Conservation (phyloP, 805 yeast genomes). For the Lachancea cidri region DNA sequence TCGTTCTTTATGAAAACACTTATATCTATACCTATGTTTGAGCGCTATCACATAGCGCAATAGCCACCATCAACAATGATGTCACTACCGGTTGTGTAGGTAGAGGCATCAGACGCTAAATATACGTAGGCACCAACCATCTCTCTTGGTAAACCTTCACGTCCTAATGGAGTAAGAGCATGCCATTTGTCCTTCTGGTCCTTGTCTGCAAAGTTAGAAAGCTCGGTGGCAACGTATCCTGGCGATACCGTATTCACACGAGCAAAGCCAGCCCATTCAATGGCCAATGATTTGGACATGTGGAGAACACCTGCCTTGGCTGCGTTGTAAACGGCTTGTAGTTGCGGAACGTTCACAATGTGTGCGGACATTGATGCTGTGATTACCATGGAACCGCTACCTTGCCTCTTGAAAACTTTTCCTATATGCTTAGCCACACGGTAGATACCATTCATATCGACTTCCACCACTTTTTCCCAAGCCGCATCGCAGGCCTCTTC, state of each 20-base stretch:
- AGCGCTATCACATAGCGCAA: conserved; percentile 7
- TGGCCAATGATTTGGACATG: conserved; percentile 69
- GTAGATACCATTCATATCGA: conserved; percentile 76
- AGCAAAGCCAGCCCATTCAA: conserved; percentile 86
- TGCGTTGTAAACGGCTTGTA: conserved; percentile 80
- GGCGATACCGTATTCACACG: conserved; percentile 82
- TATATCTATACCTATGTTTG: not conserved
- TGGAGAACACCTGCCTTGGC: conserved; percentile 83
- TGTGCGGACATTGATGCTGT: conserved; percentile 90
- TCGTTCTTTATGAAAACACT: not conserved
- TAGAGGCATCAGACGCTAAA: conserved; percentile 75
- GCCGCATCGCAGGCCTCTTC: conserved; percentile 44
- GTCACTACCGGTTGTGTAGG: conserved; percentile 76
- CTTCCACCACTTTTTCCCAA: conserved; percentile 69
- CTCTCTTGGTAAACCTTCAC: conserved; percentile 70
- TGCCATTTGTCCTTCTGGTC: conserved; percentile 48
- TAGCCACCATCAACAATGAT: conserved; percentile 72
- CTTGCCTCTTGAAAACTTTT: conserved; percentile 62
- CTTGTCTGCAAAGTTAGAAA: conserved; percentile 45
- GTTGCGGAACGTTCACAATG: conserved; percentile 80
- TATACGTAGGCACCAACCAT: conserved; percentile 75
- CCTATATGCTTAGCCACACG: conserved; percentile 76
- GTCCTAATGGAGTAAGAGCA: conserved; percentile 57
- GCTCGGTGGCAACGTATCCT: conserved; percentile 74
- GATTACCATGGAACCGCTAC: conserved; percentile 73